phyloP scores from a whole-genome alignment of 2,329 filamentous ascomycete species.

The Ciborinia camelliae region DNA sequence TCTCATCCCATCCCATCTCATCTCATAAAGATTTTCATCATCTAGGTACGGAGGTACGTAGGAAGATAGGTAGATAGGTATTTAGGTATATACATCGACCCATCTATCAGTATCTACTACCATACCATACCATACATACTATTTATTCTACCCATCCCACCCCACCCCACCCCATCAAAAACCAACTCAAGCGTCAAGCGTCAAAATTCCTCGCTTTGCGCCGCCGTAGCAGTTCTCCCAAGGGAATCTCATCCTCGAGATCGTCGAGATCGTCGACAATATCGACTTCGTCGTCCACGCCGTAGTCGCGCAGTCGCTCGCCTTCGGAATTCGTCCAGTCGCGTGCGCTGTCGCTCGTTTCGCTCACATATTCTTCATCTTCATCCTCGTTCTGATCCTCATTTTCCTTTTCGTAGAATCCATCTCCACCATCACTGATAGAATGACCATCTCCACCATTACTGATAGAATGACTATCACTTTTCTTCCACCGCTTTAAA shows the following conservation, averaged over 20 bases:
- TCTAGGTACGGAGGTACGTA: too few relatives aligned
- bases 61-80: too few relatives aligned
- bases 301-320: constrained; percentile 70
- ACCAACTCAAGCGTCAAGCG: too few relatives aligned
- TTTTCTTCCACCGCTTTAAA: constrained; percentile 39
- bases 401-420: constrained; percentile 26
- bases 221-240: constrained; percentile 63
- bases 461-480: background rate
- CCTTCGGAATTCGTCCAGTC: constrained; percentile 74
- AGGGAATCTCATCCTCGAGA: constrained; percentile 64
- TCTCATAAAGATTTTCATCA: too few relatives aligned
- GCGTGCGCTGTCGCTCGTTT: constrained; percentile 47
- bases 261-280: too few relatives aligned
- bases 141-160: background rate
- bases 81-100: too few relatives aligned
- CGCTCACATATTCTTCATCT: constrained; percentile 36
- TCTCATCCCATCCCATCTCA: too few relatives aligned
- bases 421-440: constrained; percentile 10
- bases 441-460: background rate
- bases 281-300: constrained; percentile 74
- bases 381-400: constrained; percentile 31
- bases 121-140: too few relatives aligned
- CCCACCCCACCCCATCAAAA: background rate
- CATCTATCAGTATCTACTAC: too few relatives aligned
- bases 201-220: constrained; percentile 40